Conservation (phyloP, 345 rosid genomes). For the Eucalyptus cladocalyx region DNA sequence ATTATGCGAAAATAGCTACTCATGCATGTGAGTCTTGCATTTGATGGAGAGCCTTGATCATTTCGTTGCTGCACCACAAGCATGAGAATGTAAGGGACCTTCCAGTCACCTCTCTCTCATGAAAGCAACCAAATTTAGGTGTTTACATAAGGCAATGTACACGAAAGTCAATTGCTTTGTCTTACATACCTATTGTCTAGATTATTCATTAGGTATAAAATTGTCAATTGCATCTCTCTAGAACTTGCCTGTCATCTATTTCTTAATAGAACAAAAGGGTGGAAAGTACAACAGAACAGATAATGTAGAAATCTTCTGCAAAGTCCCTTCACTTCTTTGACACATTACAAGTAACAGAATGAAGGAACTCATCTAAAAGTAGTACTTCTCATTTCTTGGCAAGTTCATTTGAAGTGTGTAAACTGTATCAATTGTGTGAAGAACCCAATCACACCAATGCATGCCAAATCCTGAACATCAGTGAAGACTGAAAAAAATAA, state of each 20-base stretch:
- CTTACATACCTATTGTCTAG: background rate
- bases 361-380: background rate
- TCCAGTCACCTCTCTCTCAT: background rate
- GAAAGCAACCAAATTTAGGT: background rate
- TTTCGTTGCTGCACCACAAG: background rate
- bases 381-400: background rate
- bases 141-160: background rate
- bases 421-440: background rate
- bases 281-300: background rate
- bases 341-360: background rate
- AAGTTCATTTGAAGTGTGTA: background rate
- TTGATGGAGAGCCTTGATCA: background rate
- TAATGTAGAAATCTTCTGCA: background rate
- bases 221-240: background rate
- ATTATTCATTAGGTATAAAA: background rate
- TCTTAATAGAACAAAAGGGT: background rate
- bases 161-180: background rate
- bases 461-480: background rate
- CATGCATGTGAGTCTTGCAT: background rate
- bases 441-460: background rate
- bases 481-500: background rate
- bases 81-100: background rate
- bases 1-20: background rate
- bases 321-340: background rate
- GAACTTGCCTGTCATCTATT: background rate